Base-by-base conservation (phyloP, 208 protist species). In the Trypanosoma caninum region DNA sequence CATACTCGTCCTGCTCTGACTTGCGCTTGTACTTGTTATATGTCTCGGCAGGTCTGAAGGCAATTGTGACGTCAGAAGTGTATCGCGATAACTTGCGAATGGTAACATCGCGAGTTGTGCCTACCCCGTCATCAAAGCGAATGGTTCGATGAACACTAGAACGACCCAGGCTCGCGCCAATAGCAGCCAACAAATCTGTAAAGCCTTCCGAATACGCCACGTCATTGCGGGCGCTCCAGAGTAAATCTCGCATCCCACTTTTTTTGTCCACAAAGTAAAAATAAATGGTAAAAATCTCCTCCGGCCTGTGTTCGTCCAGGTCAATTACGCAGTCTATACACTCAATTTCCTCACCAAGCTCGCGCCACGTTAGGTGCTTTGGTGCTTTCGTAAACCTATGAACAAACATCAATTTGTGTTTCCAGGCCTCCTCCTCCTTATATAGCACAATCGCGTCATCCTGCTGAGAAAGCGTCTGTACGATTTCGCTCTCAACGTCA, bases 381-480 rank as follows among this genome's bases (percentile, higher is more conserved):
- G 89, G 89, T 22, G 85, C 83, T 47, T 90, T 89, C 25, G 77
- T 84, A 63, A 95, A 93, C 69, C 92, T 91, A 65, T 77, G 78
- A 37, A 84, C 67, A 62, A 95, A 95, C 89, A 95, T 95, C 2
- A 95, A 74, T 40, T 86, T 82, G 65, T 93, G 83, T 69, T 93
- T 93, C 86, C 89, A 95, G 11, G 37, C 54, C 63, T 89, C 82
- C 72, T 95, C 85, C 50, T 91, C 85, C 11, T 72, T 80, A 54
- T 87, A 89, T 18, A 72, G 74, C 37, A 93, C 76, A 10, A 95
- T 50, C 0, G 85, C 81, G 47, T 82, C 80, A 16, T 93, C 83
- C 3, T 72, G 65, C n/a, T 72, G 63, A 9, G 73, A 73, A 40
- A 84, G 38, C 30, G 80, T 56, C 69, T 88, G 75, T 4, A 87